Evolutionary conservation across 352 stramenopile species (phyloP), one percentile per base, ranked within the genome.

Genomic region (Phytophthora meadii): DNA sequence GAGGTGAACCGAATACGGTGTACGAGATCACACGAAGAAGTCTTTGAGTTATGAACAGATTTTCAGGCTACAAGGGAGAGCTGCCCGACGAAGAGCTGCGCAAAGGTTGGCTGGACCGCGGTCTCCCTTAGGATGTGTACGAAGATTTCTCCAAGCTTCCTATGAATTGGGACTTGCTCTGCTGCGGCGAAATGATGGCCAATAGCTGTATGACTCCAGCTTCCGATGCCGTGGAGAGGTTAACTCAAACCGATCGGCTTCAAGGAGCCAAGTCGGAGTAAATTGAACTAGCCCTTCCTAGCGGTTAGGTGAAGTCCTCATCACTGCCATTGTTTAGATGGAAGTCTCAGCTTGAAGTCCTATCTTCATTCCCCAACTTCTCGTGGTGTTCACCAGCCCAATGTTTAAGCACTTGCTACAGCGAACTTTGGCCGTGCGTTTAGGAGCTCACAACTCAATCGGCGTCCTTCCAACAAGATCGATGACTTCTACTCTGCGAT

Each of bases 401-500:
- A 65, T 59, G 58, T 40, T 36, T 25, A 12, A n/a, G 8, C 40
- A 41, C 4, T 42, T 66, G 17, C 27, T 58, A 10, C 57, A 37
- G 1, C 37, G 36, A 12, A 14, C 24, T 9, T 24, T 5, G 10
- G 17, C 34, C 19, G 14, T 47, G 8, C 14, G n/a, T 36, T 7
- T 24, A 15, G 5, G 3, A n/a, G 10, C 5, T 44, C 45, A 68
- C 40, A 46, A 46, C 24, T 63, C 61, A 56, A 59, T 59, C n/a
- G 39, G 28, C 17, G 3, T 4, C 25, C 12, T 34, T 12, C 17
- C 32, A 22, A 54, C 44, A 37, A 53, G 61, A 65, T 56, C 61
- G 5, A 64, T 64, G 46, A 17, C 61, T 10, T 64, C 61, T 5
- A 64, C 41, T 27, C 76, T 92, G 72, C 79, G 84, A 57, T 81